Conservation (phyloP, 2,329 filamentous ascomycete species). For the Boeremia exigua region DNA sequence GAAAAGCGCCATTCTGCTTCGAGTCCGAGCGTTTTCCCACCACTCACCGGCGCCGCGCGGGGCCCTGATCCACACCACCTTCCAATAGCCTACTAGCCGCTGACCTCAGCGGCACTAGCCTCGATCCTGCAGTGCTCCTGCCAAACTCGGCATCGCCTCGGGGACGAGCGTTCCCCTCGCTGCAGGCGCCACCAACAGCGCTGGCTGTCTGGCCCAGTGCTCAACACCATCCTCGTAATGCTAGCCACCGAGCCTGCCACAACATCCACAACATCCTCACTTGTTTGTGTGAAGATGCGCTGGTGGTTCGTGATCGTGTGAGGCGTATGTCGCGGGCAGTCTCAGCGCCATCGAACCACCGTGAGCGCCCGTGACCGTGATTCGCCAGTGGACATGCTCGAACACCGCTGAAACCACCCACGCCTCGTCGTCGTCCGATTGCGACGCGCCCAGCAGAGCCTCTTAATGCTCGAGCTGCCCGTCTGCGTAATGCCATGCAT, state of each 20-base stretch:
- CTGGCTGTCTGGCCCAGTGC: not conserved
- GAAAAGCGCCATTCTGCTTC: conserved; percentile 14
- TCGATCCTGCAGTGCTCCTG: conserved; percentile 17
- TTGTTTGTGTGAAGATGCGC: not conserved
- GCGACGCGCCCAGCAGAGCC: conserved; percentile 40
- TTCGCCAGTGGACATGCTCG: conserved; percentile 37
- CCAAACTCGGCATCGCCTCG: conserved; percentile 12
- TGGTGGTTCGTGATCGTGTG: not conserved
- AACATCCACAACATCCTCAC: not conserved
- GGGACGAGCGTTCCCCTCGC: conserved; percentile 5
- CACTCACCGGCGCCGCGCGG: conserved; percentile 1
- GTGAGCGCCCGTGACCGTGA: conserved; percentile 27
- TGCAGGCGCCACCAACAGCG: conserved; percentile 27
- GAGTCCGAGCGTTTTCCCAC: conserved; percentile 12
- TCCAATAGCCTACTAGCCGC: conserved; percentile 8
- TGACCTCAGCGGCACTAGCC: conserved; percentile 13
- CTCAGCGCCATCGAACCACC: conserved; percentile 38
- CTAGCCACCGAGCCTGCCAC: not conserved
- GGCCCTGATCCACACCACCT: not conserved
- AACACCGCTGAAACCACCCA: conserved; percentile 45
- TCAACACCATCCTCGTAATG: conserved; percentile 15
- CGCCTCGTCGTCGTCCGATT: conserved; percentile 39
- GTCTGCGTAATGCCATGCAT: conserved; percentile 32
- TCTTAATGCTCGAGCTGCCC: conserved; percentile 45
- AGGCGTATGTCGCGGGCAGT: conserved; percentile 19